Percentiles rank a stretch among this genome's conserved stretches.
phyloP scores from a whole-genome alignment of 208 protist genomes.

The Acanthamoeba quina region DNA sequence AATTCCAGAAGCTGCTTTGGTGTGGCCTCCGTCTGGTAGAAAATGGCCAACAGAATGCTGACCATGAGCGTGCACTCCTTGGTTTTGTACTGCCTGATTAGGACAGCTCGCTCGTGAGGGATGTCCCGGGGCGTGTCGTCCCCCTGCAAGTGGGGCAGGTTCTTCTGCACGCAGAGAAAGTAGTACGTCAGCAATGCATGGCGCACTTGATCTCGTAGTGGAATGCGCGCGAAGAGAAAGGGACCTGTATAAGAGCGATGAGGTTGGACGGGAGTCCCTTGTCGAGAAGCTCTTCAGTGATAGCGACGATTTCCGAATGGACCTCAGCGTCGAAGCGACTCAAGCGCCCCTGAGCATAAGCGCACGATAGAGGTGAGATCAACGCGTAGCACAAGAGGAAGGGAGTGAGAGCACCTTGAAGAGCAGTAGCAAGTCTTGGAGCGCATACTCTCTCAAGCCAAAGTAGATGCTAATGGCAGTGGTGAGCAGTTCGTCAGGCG shows the following conservation, averaged over 20 bases:
- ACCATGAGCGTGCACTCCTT: not conserved
- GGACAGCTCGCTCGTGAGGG: not conserved
- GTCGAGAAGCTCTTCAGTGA: not conserved
- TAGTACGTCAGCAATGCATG: not conserved
- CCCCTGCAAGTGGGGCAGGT: not conserved
- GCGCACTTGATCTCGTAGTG: not conserved
- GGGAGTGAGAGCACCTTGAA: not conserved
- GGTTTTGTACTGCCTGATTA: not conserved
- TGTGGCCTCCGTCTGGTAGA: not conserved
- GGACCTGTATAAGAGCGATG: slow-evolving; percentile 5
- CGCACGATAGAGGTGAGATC: not conserved
- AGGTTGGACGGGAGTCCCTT: slow-evolving; percentile 4
- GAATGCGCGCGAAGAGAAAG: not conserved
- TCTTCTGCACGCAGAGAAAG: not conserved
- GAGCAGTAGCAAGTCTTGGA: not conserved
- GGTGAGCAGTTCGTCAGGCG: not conserved
- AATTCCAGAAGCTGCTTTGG: slow-evolving; percentile 28
- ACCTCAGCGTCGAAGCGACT: not conserved
- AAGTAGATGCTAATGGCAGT: slow-evolving; percentile 14
- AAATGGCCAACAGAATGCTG: slow-evolving; percentile 33
- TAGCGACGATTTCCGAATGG: not conserved
- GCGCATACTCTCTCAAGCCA: not conserved
- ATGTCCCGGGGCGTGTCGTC: not conserved
- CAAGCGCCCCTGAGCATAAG: not conserved
- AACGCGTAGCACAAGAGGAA: not conserved